Percentiles rank a stretch among this genome's conserved stretches.
phyloP scores from a whole-genome alignment of 192 early-diverging fungal species.

The Backusella tarrabulga region DNA sequence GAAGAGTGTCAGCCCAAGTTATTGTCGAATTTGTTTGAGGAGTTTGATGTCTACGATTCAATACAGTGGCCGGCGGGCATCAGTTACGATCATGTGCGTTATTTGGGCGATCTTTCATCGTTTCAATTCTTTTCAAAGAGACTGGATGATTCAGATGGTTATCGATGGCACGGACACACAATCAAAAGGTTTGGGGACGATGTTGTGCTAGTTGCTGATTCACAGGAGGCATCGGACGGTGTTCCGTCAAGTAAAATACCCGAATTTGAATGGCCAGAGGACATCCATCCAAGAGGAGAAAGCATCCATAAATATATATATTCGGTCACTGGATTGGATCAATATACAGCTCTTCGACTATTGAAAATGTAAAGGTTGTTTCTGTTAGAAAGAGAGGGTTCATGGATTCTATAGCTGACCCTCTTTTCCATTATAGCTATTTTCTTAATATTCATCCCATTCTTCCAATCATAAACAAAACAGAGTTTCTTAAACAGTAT shows the following conservation, averaged over 20 bases:
- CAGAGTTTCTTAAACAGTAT: constrained; percentile 50
- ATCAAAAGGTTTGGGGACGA: constrained; percentile 18
- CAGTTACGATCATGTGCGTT: constrained; percentile 14
- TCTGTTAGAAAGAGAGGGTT: background rate
- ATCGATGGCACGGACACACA: constrained; percentile 4
- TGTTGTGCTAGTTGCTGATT: constrained; percentile 22
- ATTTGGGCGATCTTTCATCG: constrained; percentile 22
- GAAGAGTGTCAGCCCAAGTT: background rate
- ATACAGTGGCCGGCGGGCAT: constrained; percentile 5
- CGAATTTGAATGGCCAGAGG: constrained; percentile 12
- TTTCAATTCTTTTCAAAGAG: constrained; percentile 26
- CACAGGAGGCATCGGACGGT: background rate
- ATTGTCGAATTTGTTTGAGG: background rate
- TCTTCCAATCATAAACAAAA: constrained; percentile 66
- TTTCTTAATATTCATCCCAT: constrained; percentile 67
- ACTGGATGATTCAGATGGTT: background rate
- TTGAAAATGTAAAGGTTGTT: constrained; percentile 24
- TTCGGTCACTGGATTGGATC: constrained; percentile 25
- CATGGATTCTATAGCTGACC: background rate
- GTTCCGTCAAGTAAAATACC: constrained; percentile 9
- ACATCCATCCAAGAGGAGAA: constrained; percentile 11
- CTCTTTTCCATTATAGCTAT: constrained; percentile 37
- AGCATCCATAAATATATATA: constrained; percentile 28
- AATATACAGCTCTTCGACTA: constrained; percentile 20
- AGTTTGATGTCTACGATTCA: background rate